These are phyloP conservation scores for Fulvia fulva DNA, from an alignment of 2,329 filamentous ascomycete genomes.

Conservation along the genomic window DNA sequence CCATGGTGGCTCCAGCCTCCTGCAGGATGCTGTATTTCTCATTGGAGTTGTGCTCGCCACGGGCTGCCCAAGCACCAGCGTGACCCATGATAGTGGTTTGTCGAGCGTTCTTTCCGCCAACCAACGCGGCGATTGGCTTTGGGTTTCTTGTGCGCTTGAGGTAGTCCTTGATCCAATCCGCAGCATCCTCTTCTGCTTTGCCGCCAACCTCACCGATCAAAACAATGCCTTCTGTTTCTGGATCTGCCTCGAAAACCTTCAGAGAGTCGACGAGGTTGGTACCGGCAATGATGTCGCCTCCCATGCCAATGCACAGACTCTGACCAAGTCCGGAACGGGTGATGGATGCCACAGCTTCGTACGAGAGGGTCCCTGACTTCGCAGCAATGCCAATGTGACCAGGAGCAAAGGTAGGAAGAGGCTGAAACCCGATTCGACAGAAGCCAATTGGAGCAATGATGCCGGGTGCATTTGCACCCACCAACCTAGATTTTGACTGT, in stretches of 20 bases:
- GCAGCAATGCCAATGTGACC: conserved; percentile 71
- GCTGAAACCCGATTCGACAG: conserved; percentile 73
- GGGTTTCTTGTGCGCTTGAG: conserved; percentile 53
- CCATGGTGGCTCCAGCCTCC: conserved; percentile 63
- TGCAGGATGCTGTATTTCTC: conserved; percentile 66
- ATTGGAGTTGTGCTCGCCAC: conserved; percentile 60
- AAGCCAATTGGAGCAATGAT: conserved; percentile 70
- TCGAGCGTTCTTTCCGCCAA: conserved; percentile 64
- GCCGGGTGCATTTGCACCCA: conserved; percentile 77
- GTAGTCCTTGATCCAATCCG: conserved; percentile 69
- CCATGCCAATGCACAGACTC: conserved; percentile 72
- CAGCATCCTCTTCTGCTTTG: conserved; percentile 65
- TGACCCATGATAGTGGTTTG: conserved; percentile 71
- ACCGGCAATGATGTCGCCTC: conserved; percentile 69
- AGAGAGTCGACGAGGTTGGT: conserved; percentile 71
- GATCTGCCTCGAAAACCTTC: conserved; percentile 61
- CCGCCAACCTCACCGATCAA: conserved; percentile 71
- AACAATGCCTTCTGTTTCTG: conserved; percentile 67
- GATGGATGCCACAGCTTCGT: conserved; percentile 72
- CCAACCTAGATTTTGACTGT: conserved; percentile 67
- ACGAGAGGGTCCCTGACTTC: conserved; percentile 77
- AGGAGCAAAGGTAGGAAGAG: conserved; percentile 65
- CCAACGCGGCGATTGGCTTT: conserved; percentile 71
- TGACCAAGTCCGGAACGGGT: conserved; percentile 72
- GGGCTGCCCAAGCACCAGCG: conserved; percentile 67